Base-by-base conservation (phyloP, 225 moss, liverwort and hornwort genomes). In the Marchantia paleacea region DNA sequence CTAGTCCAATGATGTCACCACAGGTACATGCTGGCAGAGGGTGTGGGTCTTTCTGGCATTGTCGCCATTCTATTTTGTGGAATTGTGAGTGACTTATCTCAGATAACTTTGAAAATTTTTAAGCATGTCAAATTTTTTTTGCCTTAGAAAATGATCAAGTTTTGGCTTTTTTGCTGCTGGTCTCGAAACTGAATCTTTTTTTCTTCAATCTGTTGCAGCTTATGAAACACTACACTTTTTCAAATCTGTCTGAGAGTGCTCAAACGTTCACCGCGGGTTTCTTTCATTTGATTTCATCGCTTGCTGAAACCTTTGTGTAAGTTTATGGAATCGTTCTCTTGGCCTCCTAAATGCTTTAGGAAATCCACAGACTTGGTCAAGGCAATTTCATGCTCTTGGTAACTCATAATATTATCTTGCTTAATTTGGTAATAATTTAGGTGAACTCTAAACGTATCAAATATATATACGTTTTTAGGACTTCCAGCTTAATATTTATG, bases 21-120 rank as follows among this genome's bases (percentile, higher is more conserved):
- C 87, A 94, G 93, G 80, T 99, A 99, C 84, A 99, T 99, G 99
- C 86, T 95, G 70, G 99, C 99, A n/a, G 99, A 99, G 86, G 95
- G 95, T 48, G 76, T 95, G 57, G 99, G 99, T 73, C 89, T 99
- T 72, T 99, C 99, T 20, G 99, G 99, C 69, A 99, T 99, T 81
- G 99, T 99, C 72, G 87, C 99, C 24, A 99, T 99, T 31, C 90
- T 99, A 63, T 99, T 99, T 80, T 95, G 95, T 86, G 99, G 99
- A 81, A 99, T 99, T 83, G 89, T 99, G 83, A 93, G 93, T 88
- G 58, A 81, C 63, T 83, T 73, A 22, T 73, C 69, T 68, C n/a
- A 28, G 50, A 74, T 6, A 12, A 25, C 7, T 73, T 47, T 25
- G 16, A 29, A n/a, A 30, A 55, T 12, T 3, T 20, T 20, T 60